These are phyloP conservation scores for Calonectria fujianensis DNA, from an alignment of 2,329 filamentous ascomycete species.

Conservation along the genomic window DNA sequence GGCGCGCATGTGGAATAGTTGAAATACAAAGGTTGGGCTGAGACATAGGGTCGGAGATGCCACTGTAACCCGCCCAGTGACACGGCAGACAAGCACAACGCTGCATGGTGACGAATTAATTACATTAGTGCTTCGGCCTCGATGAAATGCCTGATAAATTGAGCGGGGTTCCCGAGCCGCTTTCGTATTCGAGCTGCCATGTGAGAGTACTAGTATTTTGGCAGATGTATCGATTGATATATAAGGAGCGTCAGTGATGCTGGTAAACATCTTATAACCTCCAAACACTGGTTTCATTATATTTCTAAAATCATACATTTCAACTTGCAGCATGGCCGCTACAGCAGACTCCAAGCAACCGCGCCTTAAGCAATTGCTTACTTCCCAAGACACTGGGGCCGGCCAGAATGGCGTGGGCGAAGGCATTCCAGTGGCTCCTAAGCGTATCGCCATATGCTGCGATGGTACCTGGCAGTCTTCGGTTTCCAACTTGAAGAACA, in stretches of 20 bases:
- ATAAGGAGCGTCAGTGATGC: neutral
- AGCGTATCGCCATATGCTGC: conserved; percentile 8
- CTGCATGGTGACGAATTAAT: neutral
- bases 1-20: too few species aligned
- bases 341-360: neutral
- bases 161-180: neutral
- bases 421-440: neutral
- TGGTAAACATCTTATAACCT: neutral
- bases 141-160: neutral
- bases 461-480: conserved; percentile 19
- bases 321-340: neutral
- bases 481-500: neutral
- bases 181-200: neutral
- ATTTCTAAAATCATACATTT: too few species aligned
- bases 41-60: neutral
- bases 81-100: neutral
- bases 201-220: neutral
- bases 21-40: neutral
- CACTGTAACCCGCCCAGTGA: conserved; percentile 15
- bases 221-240: neutral
- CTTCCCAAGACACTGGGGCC: neutral
- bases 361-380: neutral
- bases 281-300: neutral
- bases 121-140: too few species aligned
- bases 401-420: neutral